Base-by-base conservation (phyloP, 257 asterid genomes). In the Lycium barbarum region DNA sequence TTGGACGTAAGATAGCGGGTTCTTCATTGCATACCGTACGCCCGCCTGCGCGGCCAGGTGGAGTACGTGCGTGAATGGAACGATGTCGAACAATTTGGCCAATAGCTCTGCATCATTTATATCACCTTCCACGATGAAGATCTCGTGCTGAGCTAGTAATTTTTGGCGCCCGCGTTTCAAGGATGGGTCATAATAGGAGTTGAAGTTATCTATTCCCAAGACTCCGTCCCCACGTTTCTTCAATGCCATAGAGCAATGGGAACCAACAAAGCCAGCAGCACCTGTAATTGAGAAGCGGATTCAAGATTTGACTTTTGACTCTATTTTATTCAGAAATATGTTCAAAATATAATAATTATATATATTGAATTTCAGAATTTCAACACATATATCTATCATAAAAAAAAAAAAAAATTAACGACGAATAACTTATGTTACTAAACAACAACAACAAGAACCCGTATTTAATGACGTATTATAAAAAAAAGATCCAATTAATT, bases 41-140 rank as follows among this genome's bases (percentile, higher is more conserved):
- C 99, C 99, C 20, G 99, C 99, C 7, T 95, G 99, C 0, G 98
- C 99, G 2, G 99, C 99, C 2, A 96, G 53, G 87, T 96, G 99
- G 2, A 96, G 93, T 7, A 96, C 20, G 79, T 96, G 98, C 1
- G 93, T 84, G 65, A 96, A 94, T 0, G 98, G 98, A 0, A 93
- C 99, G 26, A 95, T 91, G 84, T 95, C 98, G 88, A 95, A 95
- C 0, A 95, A 83, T 33, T 95, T 95, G 38, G 33, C 51, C 2
- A 96, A 91, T 57, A 96, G 22, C n/a, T 87, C 91, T 0, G 84
- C 85, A 79, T 96, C 98, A 85, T 96, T 96, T 6, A 96, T 55
- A 55, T 96, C 99, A 0, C 95, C 98, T 1, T 96, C 94, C 3
- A 94, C 98, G 1, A 92, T 53, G 72, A 90, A 94, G 76, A 96